Evolutionary conservation across 495 filamentous ascomycete genomes (phyloP).

Genomic region (Emericellopsis terricola): DNA sequence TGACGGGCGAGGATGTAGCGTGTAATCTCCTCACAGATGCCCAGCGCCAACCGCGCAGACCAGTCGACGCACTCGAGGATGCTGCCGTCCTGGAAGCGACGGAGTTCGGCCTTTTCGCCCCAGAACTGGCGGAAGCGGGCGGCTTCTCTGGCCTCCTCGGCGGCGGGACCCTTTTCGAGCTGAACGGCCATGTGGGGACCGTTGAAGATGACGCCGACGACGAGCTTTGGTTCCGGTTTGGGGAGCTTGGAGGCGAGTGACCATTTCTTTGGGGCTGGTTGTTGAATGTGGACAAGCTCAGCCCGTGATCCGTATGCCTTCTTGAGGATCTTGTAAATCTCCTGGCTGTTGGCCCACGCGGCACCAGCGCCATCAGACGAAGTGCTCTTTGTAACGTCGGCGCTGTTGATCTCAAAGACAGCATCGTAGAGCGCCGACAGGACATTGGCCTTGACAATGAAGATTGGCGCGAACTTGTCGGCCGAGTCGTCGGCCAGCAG

Average conservation of each 20-base stretch:
- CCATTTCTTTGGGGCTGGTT: slow-evolving; percentile 23
- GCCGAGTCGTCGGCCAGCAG: slow-evolving; percentile 54
- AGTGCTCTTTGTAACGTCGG: slow-evolving; percentile 5
- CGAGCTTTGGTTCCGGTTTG: slow-evolving; percentile 16
- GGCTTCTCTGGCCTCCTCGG: slow-evolving; percentile 56
- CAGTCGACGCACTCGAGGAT: slow-evolving; percentile 72
- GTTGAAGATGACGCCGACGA: slow-evolving; percentile 54
- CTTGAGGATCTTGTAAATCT: slow-evolving; percentile 42
- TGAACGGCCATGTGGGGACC: slow-evolving; percentile 47
- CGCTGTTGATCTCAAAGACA: slow-evolving; percentile 14
- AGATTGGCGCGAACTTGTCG: slow-evolving; percentile 68
- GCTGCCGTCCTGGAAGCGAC: slow-evolving; percentile 55
- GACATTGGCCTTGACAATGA: slow-evolving; percentile 55
- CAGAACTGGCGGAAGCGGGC: slow-evolving; percentile 55
- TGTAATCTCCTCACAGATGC: slow-evolving; percentile 64
- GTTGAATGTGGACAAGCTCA: slow-evolving; percentile 39
- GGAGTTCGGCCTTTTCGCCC: slow-evolving; percentile 56
- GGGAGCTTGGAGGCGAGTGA: slow-evolving; percentile 10
- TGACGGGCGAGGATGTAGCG: slow-evolving; percentile 52
- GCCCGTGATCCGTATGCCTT: slow-evolving; percentile 60
- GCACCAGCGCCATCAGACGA: slow-evolving; percentile 14
- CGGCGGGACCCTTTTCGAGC: slow-evolving; percentile 73
- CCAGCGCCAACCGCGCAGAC: slow-evolving; percentile 37
- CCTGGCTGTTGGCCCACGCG: slow-evolving; percentile 18
- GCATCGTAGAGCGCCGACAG: slow-evolving; percentile 57